Percentiles rank a stretch among this genome's conserved stretches.
phyloP scores from a whole-genome alignment of 768 basidiomycete species.

The Rhizopogon vulgaris region DNA sequence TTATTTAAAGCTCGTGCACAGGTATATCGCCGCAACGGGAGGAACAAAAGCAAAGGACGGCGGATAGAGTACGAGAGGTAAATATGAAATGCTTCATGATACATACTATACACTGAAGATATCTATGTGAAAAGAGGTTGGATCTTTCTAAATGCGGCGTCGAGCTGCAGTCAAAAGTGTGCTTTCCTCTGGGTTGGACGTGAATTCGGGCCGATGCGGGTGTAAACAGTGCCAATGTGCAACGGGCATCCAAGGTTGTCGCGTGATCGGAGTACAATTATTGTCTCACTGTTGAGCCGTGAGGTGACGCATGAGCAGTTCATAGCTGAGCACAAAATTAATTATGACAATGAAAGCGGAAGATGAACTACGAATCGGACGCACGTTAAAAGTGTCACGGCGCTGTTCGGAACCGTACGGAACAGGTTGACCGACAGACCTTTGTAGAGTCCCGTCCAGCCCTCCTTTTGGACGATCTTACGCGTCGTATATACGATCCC shows the following conservation, averaged over 20 bases:
- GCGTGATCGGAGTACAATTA: neutral
- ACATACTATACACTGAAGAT: slow-evolving; percentile 9
- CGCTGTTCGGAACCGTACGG: slow-evolving; percentile 93
- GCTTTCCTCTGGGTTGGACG: neutral
- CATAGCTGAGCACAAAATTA: slow-evolving; percentile 15
- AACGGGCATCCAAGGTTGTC: neutral
- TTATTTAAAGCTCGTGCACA: neutral
- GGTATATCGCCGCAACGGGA: neutral
- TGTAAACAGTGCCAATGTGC: neutral
- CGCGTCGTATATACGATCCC: slow-evolving; percentile 71
- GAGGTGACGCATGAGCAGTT: slow-evolving; percentile 28
- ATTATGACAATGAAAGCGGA: slow-evolving; percentile 4
- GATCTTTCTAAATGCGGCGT: slow-evolving; percentile 14
- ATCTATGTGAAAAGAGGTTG: neutral
- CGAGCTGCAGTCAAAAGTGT: neutral
- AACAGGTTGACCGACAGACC: slow-evolving; percentile 92
- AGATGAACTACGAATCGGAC: neutral
- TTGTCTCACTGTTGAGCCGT: slow-evolving; percentile 8
- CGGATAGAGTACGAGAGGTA: neutral
- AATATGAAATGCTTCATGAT: neutral
- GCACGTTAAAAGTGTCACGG: slow-evolving; percentile 77
- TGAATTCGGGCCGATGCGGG: slow-evolving; percentile 6
- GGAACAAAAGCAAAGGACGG: neutral
- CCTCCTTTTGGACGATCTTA: slow-evolving; percentile 74
- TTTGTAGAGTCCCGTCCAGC: slow-evolving; percentile 86